Evolutionary conservation across 306 rosid species (phyloP).

Genomic region (Begonia loranthoides): DNA sequence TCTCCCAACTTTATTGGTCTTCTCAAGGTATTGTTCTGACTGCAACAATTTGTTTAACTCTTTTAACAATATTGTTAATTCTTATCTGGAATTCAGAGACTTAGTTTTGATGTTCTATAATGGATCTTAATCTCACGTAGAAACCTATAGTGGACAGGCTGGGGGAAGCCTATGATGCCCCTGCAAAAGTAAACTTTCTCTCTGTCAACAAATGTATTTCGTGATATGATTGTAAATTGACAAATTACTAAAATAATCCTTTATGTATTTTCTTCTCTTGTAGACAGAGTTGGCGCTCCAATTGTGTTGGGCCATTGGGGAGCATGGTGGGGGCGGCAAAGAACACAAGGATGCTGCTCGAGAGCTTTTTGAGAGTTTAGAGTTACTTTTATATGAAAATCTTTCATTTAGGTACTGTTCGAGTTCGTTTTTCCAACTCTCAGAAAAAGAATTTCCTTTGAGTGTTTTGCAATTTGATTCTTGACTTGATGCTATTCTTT

Average conservation of each 20-base stretch:
- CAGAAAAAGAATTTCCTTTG: too few species aligned
- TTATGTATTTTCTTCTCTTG: conserved; percentile 9
- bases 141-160: conserved; percentile 90
- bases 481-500: background rate
- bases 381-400: conserved; percentile 84
- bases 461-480: background rate
- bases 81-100: conserved; percentile 4
- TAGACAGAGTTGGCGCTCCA: conserved; percentile 92
- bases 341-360: conserved; percentile 95
- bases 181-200: conserved; percentile 43
- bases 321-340: conserved; percentile 91
- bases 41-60: background rate
- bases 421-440: too few species aligned
- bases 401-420: conserved; percentile 64
- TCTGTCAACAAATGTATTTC: too few species aligned
- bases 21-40: conserved; percentile 49
- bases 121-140: conserved; percentile 30
- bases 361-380: conserved; percentile 94
- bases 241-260: too few species aligned
- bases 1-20: conserved; percentile 75
- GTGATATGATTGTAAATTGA: too few species aligned
- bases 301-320: conserved; percentile 97
- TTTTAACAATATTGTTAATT: background rate
- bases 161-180: conserved; percentile 81
- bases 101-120: conserved; percentile 1